Evolutionary conservation across 768 basidiomycete species (phyloP).

Genomic region (Hemileccinum rubropunctum): DNA sequence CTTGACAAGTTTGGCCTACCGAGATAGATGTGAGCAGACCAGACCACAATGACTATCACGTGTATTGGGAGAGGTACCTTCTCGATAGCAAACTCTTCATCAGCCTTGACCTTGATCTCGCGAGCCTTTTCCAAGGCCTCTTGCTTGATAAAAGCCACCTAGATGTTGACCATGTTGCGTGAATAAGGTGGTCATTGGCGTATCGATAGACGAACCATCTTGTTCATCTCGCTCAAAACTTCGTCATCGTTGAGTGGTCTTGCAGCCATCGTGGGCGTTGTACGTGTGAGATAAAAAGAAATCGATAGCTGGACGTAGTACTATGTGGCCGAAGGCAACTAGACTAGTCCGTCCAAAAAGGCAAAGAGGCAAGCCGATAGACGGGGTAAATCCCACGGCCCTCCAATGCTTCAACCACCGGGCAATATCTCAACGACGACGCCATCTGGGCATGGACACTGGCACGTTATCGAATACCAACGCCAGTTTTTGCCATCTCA

Average conservation of each 20-base stretch:
- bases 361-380: no score
- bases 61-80: slow-evolving; percentile 51
- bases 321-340: background rate
- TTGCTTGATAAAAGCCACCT: slow-evolving; percentile 99
- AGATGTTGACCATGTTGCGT: slow-evolving; percentile 8
- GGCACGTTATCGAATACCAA: no score
- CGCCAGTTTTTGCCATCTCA: no score
- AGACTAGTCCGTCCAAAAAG: no score
- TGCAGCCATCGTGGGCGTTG: slow-evolving; percentile 58
- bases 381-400: no score
- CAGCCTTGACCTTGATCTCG: slow-evolving; percentile 95
- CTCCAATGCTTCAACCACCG: no score
- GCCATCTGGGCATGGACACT: no score
- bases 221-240: slow-evolving; percentile 95
- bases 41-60: no score
- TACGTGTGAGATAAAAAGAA: background rate
- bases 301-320: background rate
- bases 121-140: slow-evolving; percentile 97
- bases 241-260: slow-evolving; percentile 91
- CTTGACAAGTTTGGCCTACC: slow-evolving; percentile 92
- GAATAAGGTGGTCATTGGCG: background rate
- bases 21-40: background rate
- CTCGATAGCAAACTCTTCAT: slow-evolving; percentile 98
- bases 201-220: slow-evolving; percentile 70
- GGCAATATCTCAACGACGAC: no score